Evolutionary conservation across 75 land plant genomes (phyloP), one percentile per base, ranked within the genome.

Genomic region (Pseudotsuga menziesii): DNA sequence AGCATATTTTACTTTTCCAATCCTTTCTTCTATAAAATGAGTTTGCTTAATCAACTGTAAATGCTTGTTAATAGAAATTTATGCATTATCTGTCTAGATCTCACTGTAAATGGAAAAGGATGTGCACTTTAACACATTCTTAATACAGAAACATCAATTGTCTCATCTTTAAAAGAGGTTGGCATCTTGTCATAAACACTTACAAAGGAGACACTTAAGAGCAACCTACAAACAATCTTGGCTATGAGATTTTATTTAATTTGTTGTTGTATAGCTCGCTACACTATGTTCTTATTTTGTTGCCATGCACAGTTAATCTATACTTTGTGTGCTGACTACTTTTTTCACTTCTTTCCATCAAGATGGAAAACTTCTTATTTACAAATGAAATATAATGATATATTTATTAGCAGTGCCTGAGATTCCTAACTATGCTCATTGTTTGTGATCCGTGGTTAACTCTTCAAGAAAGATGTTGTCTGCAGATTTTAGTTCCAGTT

Each of bases 401-500:
- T 17, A 20, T 39, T 8, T 69, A 39, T 69, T 41, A 39, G 44
- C n/a, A n/a, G 20, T 41, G 52, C 41, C 48, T 41, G 41, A 69
- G 17, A 69, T 69, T 69, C 22, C 9, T 36, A 69, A 41, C 52
- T 48, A n/a, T 41, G 52, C 72, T 69, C 3, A 41, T 2, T 69
- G 20, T 25, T 25, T 13, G 26, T 74, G 62, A 15, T 52, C 63
- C 26, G 32, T 26, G 58, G 67, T 32, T 74, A 48, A 57, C 17
- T 74, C 36, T 57, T 56, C 19, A 74, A 52, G 9, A 73, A 55
- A 22, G 14, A 17, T 25, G 61, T 60, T 19, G 61, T 20, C 20
- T 70, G 52, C 84, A 97, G 99, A 78, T 97, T 60, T 79, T 97
- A 80, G 98, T 93, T 57, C 98, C 99, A 16, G 94, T 97, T 63